Conservation (phyloP, 2,329 filamentous ascomycete species). For the Xylariaceae sp. region DNA sequence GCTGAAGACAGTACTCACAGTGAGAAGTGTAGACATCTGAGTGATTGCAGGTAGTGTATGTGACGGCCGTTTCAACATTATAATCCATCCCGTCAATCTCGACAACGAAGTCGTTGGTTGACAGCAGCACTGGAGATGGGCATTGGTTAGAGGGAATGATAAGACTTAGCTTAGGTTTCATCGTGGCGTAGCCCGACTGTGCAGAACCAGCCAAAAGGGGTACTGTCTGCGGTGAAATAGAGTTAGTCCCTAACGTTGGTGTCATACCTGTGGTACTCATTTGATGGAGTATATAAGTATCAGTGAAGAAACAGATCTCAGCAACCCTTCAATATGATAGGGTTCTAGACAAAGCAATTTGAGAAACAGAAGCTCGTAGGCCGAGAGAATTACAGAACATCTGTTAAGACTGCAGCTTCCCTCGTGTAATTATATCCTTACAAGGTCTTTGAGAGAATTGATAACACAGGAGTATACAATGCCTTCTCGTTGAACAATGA, state of each 20-base stretch:
- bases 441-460: too few relatives aligned
- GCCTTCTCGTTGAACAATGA: too few relatives aligned
- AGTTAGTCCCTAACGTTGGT: neutral
- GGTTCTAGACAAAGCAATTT: too few relatives aligned
- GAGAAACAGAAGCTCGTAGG: too few relatives aligned
- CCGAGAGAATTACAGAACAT: too few relatives aligned
- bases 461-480: too few relatives aligned
- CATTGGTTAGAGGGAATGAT: slow-evolving; percentile 11
- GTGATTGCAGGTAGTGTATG: neutral
- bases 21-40: neutral
- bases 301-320: too few relatives aligned
- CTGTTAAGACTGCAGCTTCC: too few relatives aligned
- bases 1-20: slow-evolving; percentile 31
- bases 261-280: too few relatives aligned
- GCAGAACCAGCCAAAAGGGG: slow-evolving; percentile 23
- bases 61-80: neutral
- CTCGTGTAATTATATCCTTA: too few relatives aligned
- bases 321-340: too few relatives aligned
- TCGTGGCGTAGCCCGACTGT: slow-evolving; percentile 21
- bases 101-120: slow-evolving; percentile 13
- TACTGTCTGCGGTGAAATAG: slow-evolving; percentile 13
- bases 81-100: slow-evolving; percentile 15
- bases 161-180: slow-evolving; percentile 22
- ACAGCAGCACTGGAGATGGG: neutral
- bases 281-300: too few relatives aligned